Base-by-base conservation (phyloP, 352 stramenopile genomes). In the Phytophthora idaei region DNA sequence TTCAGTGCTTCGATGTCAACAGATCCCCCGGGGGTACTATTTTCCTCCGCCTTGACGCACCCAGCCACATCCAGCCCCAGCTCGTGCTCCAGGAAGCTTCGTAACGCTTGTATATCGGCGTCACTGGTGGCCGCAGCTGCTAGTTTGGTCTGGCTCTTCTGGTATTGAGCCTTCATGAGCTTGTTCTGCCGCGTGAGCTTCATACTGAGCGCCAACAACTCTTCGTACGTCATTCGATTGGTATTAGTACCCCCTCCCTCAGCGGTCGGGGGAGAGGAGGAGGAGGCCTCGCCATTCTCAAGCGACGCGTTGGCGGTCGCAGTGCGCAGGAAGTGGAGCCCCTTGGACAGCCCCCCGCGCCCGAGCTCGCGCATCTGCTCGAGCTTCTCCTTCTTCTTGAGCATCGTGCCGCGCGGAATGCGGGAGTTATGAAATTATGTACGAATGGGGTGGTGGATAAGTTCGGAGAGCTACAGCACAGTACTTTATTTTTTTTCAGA, bases 181-280 rank as follows among this genome's bases (percentile, higher is more conserved):
- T 94, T 94, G 74, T 96, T 96, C 69, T 96, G 88, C 15, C 87
- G 76, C 61, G 86, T 96, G 54, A 94, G 81, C 72, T 96, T 96
- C 86, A 94, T 92, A 55, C 85, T 96, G 32, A 96, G 77, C 47
- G 80, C 69, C 34, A 96, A 71, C 3, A 96, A 65, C 62, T 96
- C 85, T 28, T 96, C 88, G 59, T 96, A 96, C 50, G 81, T 83
- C 71, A 87, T 81, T n/a, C 77, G 80, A 25, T 47, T 60, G 7
- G 32, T 34, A 58, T 64, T 57, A 32, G 73, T 57, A 29, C 47
- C 41, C 48, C 50, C 51, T 61, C 27, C 47, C 29, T 59, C 37
- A 5, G 57, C 46, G 5, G 45, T n/a, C 14, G 67, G 15, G 5
- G 46, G 25, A 9, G 57, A 17, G 4, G 34, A 29, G 12, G 51